A percentile compares a stretch with the other conserved stretches of the same genome.
phyloP scores from a whole-genome alignment of 495 filamentous ascomycete genomes.

The Immersiella caudata region DNA sequence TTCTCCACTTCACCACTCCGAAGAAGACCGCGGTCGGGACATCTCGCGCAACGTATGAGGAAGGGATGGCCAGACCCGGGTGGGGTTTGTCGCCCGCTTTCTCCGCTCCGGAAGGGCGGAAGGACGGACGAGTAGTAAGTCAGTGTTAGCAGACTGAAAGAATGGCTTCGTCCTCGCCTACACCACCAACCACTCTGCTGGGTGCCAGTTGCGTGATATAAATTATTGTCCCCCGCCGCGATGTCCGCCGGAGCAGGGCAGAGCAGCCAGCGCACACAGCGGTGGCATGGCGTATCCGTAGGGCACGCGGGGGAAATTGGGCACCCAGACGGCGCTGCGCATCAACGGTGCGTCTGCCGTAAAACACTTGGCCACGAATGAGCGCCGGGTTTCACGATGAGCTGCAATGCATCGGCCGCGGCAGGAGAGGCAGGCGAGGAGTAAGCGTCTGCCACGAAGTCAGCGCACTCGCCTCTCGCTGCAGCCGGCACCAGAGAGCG shows the following conservation, averaged over 20 bases:
- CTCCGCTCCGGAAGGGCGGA: neutral
- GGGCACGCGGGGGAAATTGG: constrained; percentile 3
- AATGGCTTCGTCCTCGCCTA: neutral
- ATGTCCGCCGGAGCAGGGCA: neutral
- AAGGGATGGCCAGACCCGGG: neutral
- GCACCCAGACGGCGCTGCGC: constrained; percentile 21
- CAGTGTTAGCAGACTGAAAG: neutral
- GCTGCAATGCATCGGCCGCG: constrained; percentile 29
- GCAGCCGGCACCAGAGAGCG: constrained; percentile 13
- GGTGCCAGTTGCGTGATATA: neutral
- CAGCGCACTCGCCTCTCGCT: constrained; percentile 20
- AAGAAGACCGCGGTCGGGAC: neutral
- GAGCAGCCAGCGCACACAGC: neutral
- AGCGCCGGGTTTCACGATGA: constrained; percentile 17
- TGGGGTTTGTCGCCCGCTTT: neutral
- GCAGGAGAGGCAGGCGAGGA: constrained; percentile 28
- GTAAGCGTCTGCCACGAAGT: constrained; percentile 56
- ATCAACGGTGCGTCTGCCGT: constrained; percentile 12
- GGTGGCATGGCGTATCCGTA: neutral
- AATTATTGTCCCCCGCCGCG: neutral
- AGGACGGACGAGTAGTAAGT: no score
- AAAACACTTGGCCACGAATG: constrained; percentile 18
- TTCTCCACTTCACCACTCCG: neutral
- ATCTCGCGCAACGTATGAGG: neutral
- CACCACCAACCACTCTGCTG: neutral